Conservation (phyloP, 225 moss, liverwort and hornwort species). For the Anthoceros angustus region DNA sequence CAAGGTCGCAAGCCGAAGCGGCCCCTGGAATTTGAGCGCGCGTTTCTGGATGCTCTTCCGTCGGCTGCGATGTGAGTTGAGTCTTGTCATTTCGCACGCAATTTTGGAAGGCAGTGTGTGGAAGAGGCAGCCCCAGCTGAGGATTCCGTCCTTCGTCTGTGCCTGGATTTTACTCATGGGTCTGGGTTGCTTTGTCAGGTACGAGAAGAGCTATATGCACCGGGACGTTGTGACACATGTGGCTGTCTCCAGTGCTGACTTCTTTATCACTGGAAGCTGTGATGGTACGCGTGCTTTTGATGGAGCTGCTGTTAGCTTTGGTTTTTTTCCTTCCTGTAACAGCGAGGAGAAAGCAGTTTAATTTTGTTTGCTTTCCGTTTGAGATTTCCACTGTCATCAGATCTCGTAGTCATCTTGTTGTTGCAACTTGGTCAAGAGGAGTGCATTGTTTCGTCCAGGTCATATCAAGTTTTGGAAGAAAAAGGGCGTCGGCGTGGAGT, state of each 20-base stretch:
- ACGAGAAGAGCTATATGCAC: constrained; percentile 99
- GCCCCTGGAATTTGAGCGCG: constrained; percentile 80
- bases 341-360: too few relatives aligned
- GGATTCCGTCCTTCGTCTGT: background rate
- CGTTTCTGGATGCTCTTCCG: constrained; percentile 80
- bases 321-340: background rate
- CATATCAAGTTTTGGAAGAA: constrained; percentile 99
- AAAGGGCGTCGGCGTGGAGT: constrained; percentile 82
- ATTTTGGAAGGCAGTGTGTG: background rate
- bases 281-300: constrained; percentile 33
- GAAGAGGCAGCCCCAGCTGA: background rate
- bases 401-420: background rate
- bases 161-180: background rate
- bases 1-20: constrained; percentile 50
- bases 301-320: background rate
- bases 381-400: background rate
- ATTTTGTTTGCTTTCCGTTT: background rate
- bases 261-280: constrained; percentile 93
- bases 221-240: constrained; percentile 83
- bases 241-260: constrained; percentile 79
- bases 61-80: constrained; percentile 64
- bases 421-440: too few relatives aligned
- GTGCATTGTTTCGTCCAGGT: constrained; percentile 21
- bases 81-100: background rate
- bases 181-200: constrained; percentile 30